Conservation (phyloP, 2,329 filamentous ascomycete genomes). For the Polytolypa hystricis region DNA sequence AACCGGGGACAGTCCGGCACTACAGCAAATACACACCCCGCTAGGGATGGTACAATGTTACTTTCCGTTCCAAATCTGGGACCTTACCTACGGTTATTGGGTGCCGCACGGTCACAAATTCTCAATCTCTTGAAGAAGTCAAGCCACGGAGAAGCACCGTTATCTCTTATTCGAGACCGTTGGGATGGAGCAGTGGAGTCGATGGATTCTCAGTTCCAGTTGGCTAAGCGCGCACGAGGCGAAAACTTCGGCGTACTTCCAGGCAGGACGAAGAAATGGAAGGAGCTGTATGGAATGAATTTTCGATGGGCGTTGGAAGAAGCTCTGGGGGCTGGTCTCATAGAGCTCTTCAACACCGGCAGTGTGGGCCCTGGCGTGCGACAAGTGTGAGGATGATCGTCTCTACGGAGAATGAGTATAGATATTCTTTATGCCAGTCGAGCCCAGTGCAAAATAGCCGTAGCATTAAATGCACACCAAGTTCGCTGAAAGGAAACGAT, state of each 20-base stretch:
- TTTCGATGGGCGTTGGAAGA: slow-evolving; percentile 54
- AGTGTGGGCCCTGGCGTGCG: slow-evolving; percentile 48
- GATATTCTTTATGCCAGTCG: no score
- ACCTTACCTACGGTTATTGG: slow-evolving; percentile 47
- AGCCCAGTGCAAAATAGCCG: no score
- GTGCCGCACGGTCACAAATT: slow-evolving; percentile 44
- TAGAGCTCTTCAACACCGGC: slow-evolving; percentile 54
- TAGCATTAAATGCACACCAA: no score
- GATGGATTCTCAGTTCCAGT: slow-evolving; percentile 31
- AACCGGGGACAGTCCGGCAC: background rate
- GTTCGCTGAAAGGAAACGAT: no score
- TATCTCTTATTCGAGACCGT: slow-evolving; percentile 44
- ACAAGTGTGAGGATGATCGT: slow-evolving; percentile 20
- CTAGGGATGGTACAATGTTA: slow-evolving; percentile 29
- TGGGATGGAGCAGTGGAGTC: slow-evolving; percentile 52
- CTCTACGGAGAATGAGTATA: no score
- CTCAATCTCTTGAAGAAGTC: slow-evolving; percentile 42
- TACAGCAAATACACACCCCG: slow-evolving; percentile 6
- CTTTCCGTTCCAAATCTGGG: slow-evolving; percentile 51
- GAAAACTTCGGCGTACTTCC: slow-evolving; percentile 47
- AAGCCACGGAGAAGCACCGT: slow-evolving; percentile 42
- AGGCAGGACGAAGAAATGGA: slow-evolving; percentile 54
- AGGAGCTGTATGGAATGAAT: slow-evolving; percentile 45
- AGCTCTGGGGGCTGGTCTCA: slow-evolving; percentile 47
- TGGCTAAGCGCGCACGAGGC: slow-evolving; percentile 44